Evolutionary conservation across 192 early-diverging fungal species (phyloP).

Genomic region (Umbelopsis vinacea): DNA sequence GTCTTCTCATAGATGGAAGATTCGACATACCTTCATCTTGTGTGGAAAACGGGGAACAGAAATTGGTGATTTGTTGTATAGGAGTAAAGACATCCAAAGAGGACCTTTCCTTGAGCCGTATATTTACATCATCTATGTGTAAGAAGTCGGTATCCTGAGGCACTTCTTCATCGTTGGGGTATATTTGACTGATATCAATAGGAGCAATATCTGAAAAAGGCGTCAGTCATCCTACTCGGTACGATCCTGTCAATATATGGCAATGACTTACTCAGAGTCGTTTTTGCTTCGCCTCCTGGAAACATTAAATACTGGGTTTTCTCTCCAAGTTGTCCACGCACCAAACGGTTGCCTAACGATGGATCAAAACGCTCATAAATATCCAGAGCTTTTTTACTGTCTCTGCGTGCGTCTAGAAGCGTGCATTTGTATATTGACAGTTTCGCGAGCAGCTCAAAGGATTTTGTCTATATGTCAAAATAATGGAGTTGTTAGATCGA

Average conservation of each 20-base stretch:
- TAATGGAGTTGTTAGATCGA: too few species aligned
- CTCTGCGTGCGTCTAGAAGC: too few species aligned
- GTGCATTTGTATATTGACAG: too few species aligned
- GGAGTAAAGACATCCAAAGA: not conserved
- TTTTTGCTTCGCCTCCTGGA: not conserved
- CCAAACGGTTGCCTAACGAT: not conserved
- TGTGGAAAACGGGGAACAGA: not conserved
- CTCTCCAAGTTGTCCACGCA: not conserved
- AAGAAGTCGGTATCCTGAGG: not conserved
- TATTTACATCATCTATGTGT: not conserved
- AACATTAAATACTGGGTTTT: not conserved
- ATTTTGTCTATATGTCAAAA: too few species aligned
- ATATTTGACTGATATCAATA: not conserved
- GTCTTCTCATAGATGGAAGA: not conserved
- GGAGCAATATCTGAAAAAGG: not conserved
- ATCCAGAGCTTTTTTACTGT: not conserved
- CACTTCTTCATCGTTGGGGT: not conserved
- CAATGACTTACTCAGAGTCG: not conserved
- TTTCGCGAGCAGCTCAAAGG: too few species aligned
- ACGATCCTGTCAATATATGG: not conserved
- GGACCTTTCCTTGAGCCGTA: not conserved
- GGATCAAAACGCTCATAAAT: conserved; percentile 5
- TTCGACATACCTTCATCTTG: not conserved
- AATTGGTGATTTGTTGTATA: not conserved
- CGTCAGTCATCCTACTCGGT: not conserved